A percentile compares a stretch with the other conserved stretches of the same genome.
Evolutionary conservation across 2,329 filamentous ascomycete genomes (phyloP).

Genomic region (Phoma sp.): DNA sequence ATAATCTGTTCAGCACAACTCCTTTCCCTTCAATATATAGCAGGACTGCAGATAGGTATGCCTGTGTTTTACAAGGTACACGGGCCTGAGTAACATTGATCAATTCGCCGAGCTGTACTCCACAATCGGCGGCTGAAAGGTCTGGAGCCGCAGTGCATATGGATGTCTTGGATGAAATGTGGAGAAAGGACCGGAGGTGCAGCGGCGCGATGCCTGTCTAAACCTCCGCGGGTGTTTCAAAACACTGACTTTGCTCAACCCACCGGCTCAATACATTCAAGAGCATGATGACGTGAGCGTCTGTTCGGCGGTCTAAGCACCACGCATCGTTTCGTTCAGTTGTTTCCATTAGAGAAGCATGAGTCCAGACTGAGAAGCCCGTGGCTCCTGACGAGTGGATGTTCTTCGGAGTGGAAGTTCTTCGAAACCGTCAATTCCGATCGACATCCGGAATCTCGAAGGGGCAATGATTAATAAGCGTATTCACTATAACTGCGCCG

Average conservation of each 20-base stretch:
- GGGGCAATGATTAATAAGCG: not conserved
- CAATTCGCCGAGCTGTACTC: not conserved
- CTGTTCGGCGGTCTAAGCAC: not conserved
- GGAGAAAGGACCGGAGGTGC: not conserved
- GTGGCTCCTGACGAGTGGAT: not conserved
- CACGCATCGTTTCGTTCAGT: not conserved
- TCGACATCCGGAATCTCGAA: not conserved
- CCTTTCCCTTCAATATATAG: constrained; percentile 2
- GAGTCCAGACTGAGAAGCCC: not conserved
- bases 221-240: constrained; percentile 1
- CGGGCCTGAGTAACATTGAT: not conserved
- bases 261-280: constrained; percentile 4
- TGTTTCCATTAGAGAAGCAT: not conserved
- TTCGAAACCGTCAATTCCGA: not conserved
- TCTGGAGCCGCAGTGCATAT: not conserved
- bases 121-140: not conserved
- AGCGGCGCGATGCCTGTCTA: not conserved
- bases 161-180: not conserved
- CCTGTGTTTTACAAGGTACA: not conserved
- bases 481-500: constrained; percentile 6
- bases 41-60: not conserved
- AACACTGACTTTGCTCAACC: not conserved
- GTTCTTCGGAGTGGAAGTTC: not conserved
- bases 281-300: not conserved
- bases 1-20: constrained; percentile 1